Evolutionary conservation across 139 green algal genomes (phyloP).

Genomic region (Nannochloris sp.): DNA sequence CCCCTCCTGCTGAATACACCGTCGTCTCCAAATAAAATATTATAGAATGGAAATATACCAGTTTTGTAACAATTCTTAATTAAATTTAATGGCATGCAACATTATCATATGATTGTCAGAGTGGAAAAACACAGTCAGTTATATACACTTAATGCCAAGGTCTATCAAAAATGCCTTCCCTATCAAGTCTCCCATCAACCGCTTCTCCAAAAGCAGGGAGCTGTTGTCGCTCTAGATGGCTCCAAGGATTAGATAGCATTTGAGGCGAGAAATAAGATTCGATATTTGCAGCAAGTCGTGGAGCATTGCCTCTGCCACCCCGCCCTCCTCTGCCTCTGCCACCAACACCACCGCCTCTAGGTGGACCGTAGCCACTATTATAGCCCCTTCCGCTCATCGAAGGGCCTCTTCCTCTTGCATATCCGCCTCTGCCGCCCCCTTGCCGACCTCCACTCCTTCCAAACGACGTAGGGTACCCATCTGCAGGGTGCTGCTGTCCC

Average conservation of each 20-base stretch:
- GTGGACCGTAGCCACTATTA: not conserved
- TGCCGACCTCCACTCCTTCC: slow-evolving; percentile 1
- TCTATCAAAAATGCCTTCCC: slow-evolving; percentile 12
- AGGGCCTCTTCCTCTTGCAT: not conserved
- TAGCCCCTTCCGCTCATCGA: not conserved
- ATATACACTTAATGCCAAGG: slow-evolving; percentile 22
- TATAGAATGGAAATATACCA: not conserved
- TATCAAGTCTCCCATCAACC: not conserved
- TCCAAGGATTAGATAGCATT: slow-evolving; percentile 28
- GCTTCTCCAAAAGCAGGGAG: too few relatives aligned
- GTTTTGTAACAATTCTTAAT: slow-evolving; percentile 5
- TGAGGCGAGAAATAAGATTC: slow-evolving; percentile 8
- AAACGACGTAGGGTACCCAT: too few relatives aligned
- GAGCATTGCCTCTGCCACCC: not conserved
- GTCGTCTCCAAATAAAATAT: slow-evolving; percentile 30
- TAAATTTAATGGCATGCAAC: not conserved
- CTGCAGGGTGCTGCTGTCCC: not conserved
- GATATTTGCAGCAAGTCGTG: not conserved
- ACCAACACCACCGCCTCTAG: too few relatives aligned
- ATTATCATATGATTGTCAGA: not conserved
- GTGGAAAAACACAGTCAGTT: not conserved
- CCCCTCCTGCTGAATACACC: slow-evolving; percentile 33
- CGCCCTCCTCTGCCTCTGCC: not conserved
- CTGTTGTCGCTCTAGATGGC: too few relatives aligned
- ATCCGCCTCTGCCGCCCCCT: not conserved